These are phyloP conservation scores for Maudiozyma turicensis DNA, from an alignment of 805 yeast species.

Conservation along the genomic window DNA sequence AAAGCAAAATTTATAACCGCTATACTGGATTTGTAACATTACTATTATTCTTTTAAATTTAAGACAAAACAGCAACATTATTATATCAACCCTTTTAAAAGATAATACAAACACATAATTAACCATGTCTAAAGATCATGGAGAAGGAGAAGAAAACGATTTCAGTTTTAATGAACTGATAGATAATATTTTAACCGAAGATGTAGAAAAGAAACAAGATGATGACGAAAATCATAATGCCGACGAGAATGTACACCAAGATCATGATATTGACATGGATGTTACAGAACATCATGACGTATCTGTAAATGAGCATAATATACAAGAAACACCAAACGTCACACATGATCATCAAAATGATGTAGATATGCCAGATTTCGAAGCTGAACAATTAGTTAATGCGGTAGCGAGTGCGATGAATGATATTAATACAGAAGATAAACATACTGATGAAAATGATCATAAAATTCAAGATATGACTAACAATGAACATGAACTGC, in stretches of 20 bases:
- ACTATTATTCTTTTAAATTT: not conserved
- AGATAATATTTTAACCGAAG: slow-evolving; percentile 20
- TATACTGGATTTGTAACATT: not conserved
- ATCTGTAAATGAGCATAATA: not conserved
- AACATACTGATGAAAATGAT: not conserved
- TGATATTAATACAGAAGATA: slow-evolving; percentile 13
- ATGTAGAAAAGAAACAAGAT: not conserved
- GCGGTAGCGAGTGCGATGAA: slow-evolving; percentile 34
- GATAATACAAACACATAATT: not conserved
- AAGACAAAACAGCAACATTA: no score
- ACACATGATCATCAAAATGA: slow-evolving; percentile 5
- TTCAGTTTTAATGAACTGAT: slow-evolving; percentile 27
- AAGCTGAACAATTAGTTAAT: slow-evolving; percentile 29
- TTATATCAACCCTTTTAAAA: no score
- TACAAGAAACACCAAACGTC: not conserved
- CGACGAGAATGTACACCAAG: not conserved
- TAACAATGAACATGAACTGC: slow-evolving; percentile 1
- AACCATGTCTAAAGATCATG: slow-evolving; percentile 12
- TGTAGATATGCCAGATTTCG: slow-evolving; percentile 18
- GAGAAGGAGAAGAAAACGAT: slow-evolving; percentile 12
- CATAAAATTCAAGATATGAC: not conserved
- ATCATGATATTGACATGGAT: not conserved
- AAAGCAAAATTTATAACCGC: not conserved
- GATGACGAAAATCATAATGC: not conserved
- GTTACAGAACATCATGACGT: not conserved